Base-by-base conservation (phyloP, 192 early-diverging fungal genomes). In the Thamnidium elegans region DNA sequence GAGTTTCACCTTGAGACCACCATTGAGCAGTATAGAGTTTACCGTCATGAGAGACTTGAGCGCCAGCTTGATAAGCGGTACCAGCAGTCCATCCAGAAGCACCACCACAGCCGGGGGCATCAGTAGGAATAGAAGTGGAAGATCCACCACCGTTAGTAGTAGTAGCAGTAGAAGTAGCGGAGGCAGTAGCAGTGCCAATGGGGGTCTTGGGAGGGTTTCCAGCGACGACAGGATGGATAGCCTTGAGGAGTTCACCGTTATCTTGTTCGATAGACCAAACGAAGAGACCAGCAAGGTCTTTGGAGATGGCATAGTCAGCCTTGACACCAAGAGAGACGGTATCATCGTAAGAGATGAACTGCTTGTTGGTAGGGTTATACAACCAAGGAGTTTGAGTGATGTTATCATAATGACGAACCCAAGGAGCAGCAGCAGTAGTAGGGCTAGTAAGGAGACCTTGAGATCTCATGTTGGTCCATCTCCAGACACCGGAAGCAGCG, bases 261-360 rank as follows among this genome's bases (percentile, higher is more conserved):
- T 90, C 89, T 63, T 88, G 84, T 50, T 84, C 82, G 15, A 89
- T 51, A 13, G 77, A 78, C 87, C 89, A 90, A 14, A 87, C 64
- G 84, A 90, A 88, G 23, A 79, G 58, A 4, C 89, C 89, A 17
- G 76, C 84, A 15, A 92, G 69, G 7, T 77, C 79, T 51, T 84
- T 76, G 15, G 62, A 55, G 17, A 66, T 63, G 15, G 85, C 84
- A 74, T 81, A 88, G 53, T 82, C 61, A 4, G 80, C 75, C 73
- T 90, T 90, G 55, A 74, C 62, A 55, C 59, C 74, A 50, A 92
- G 51, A 17, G 86, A 86, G 14, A 77, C 58, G 36, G 77, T 71
- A 54, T 90, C 86, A 67, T 90, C 88, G 65, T 91, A 92, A 0
- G 88, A 86, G 39, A 92, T 81, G 66, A 83, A 89, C 34, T 76